Evolutionary conservation across 1,139 yeast genomes (phyloP).

Genomic region (Lodderomyces elongisporus): DNA sequence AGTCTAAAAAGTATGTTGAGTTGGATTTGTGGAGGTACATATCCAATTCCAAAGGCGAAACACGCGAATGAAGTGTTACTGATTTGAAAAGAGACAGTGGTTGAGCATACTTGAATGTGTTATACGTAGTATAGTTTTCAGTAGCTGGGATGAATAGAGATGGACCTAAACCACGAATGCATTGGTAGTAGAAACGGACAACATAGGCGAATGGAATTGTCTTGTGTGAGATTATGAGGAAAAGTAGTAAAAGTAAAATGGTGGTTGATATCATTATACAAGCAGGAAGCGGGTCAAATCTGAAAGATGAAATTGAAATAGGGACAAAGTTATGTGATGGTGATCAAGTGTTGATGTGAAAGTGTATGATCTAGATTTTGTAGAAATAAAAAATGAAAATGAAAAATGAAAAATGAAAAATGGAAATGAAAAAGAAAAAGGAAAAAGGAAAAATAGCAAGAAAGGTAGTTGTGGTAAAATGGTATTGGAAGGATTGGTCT

Average conservation of each 20-base stretch:
- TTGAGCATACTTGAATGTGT: slow-evolving; percentile 28
- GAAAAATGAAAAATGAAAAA: too few species aligned
- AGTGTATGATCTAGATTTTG: too few species aligned
- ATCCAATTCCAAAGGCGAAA: slow-evolving; percentile 78
- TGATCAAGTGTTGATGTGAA: too few species aligned
- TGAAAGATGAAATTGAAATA: background rate
- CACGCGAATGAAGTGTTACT: slow-evolving; percentile 47
- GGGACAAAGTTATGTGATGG: background rate
- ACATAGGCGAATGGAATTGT: slow-evolving; percentile 67
- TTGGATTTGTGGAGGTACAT: slow-evolving; percentile 83
- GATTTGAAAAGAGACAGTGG: slow-evolving; percentile 41
- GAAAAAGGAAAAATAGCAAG: background rate
- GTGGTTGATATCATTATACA: slow-evolving; percentile 2
- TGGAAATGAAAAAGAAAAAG: too few species aligned
- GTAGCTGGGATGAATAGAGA: slow-evolving; percentile 24
- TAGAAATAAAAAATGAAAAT: too few species aligned
- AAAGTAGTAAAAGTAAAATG: slow-evolving; percentile 9
- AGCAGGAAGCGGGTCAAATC: background rate
- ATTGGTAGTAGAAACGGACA: slow-evolving; percentile 52
- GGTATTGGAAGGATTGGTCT: too few species aligned
- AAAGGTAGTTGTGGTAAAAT: too few species aligned
- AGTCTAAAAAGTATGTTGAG: slow-evolving; percentile 78
- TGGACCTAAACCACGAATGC: slow-evolving; percentile 35
- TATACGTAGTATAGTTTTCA: slow-evolving; percentile 19
- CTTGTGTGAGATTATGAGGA: slow-evolving; percentile 40